phyloP scores from a whole-genome alignment of 179 eudicot species.

The Pouteria campechiana region DNA sequence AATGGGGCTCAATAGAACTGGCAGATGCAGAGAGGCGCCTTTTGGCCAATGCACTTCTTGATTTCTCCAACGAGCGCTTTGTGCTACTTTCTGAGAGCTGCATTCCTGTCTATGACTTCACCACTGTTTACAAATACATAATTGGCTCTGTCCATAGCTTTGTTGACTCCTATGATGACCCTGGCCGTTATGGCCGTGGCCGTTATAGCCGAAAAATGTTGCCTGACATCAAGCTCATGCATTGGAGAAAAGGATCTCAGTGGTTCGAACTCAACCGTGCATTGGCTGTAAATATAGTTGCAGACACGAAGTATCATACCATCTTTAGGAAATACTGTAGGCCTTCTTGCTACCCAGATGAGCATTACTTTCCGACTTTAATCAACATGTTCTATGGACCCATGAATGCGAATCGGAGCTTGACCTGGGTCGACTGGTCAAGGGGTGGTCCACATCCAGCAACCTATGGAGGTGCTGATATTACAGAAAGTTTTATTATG shows the following conservation, averaged over 20 bases:
- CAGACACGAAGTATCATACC: slow-evolving; percentile 56
- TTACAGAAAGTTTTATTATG: slow-evolving; percentile 42
- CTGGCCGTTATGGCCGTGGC: slow-evolving; percentile 69
- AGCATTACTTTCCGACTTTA: slow-evolving; percentile 68
- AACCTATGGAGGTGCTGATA: slow-evolving; percentile 29
- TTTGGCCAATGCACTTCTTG: slow-evolving; percentile 70
- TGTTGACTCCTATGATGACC: slow-evolving; percentile 60
- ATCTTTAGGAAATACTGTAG: slow-evolving; percentile 53
- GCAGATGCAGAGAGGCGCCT: slow-evolving; percentile 76
- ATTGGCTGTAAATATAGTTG: slow-evolving; percentile 37
- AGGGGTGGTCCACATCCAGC: slow-evolving; percentile 68
- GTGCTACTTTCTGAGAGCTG: slow-evolving; percentile 82
- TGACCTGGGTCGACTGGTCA: slow-evolving; percentile 81
- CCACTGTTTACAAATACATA: slow-evolving; percentile 57
- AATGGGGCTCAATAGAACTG: slow-evolving; percentile 61
- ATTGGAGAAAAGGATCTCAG: slow-evolving; percentile 87
- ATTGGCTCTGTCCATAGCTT: slow-evolving; percentile 48
- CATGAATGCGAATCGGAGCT: slow-evolving; percentile 44
- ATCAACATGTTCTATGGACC: slow-evolving; percentile 43
- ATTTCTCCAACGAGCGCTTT: slow-evolving; percentile 79
- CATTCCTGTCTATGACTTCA: slow-evolving; percentile 68
- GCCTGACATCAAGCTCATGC: slow-evolving; percentile 42
- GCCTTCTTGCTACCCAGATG: slow-evolving; percentile 80
- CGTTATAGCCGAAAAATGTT: slow-evolving; percentile 63
- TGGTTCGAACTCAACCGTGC: slow-evolving; percentile 67